Evolutionary conservation across 192 early-diverging fungal species (phyloP).

Genomic region (Coemansia sp.): DNA sequence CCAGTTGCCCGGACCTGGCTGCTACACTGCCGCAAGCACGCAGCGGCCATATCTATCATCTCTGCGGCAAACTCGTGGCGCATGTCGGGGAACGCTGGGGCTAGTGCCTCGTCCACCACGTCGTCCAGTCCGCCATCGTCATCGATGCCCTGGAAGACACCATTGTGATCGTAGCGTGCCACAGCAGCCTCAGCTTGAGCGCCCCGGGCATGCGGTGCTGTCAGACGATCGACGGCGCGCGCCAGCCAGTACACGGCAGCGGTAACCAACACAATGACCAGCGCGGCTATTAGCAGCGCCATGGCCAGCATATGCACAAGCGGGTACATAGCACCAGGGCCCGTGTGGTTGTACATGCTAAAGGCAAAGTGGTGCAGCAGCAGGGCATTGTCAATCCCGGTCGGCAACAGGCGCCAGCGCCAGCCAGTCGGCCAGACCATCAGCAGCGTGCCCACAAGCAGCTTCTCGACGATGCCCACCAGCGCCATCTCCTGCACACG

Average conservation of each 20-base stretch:
- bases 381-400: constrained; percentile 17
- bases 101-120: constrained; percentile 10
- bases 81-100: constrained; percentile 28
- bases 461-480: constrained; percentile 23
- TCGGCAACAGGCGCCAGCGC: constrained; percentile 46
- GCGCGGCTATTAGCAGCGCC: constrained; percentile 16
- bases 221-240: constrained; percentile 15
- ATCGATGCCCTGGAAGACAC: constrained; percentile 27
- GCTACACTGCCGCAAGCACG: constrained; percentile 46
- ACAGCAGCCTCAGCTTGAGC: background rate
- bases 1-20: constrained; percentile 27
- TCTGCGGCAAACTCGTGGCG: constrained; percentile 41
- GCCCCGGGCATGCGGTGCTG: background rate
- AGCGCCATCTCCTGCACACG: constrained; percentile 45
- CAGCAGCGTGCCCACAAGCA: constrained; percentile 23
- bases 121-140: constrained; percentile 3
- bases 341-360: constrained; percentile 17
- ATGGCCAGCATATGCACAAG: constrained; percentile 41
- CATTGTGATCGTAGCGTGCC: constrained; percentile 27
- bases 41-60: constrained; percentile 42
- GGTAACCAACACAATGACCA: constrained; percentile 32
- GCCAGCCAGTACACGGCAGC: constrained; percentile 30
- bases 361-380: constrained; percentile 36
- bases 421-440: constrained; percentile 28
- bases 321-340: constrained; percentile 26